phyloP scores from a whole-genome alignment of 2,329 filamentous ascomycete genomes.

The Cladosporium austrohemisphaericum region DNA sequence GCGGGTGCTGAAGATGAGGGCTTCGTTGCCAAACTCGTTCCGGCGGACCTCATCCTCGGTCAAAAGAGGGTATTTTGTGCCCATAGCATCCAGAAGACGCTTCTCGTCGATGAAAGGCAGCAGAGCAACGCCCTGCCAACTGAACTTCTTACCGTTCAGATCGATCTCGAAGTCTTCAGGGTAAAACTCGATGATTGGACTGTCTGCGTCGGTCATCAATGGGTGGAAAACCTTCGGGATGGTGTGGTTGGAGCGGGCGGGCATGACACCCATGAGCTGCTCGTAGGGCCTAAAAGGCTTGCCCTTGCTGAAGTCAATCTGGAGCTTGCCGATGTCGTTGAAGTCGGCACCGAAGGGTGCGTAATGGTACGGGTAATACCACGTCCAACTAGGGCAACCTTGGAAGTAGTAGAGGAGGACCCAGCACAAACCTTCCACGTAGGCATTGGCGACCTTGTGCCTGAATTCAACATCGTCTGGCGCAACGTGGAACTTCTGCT shows the following conservation, averaged over 20 bases:
- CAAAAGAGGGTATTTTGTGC: conserved; percentile 74
- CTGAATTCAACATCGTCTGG: conserved; percentile 80
- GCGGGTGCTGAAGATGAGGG: conserved; percentile 76
- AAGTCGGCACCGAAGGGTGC: conserved; percentile 97
- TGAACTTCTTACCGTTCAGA: conserved; percentile 96
- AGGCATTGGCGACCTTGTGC: conserved; percentile 81
- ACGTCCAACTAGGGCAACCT: conserved; percentile 96
- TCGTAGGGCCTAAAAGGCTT: conserved; percentile 87
- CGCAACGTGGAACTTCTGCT: conserved; percentile 88
- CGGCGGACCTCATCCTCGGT: conserved; percentile 71
- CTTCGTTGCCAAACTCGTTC: conserved; percentile 76
- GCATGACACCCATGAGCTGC: conserved; percentile 96
- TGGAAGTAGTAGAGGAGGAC: conserved; percentile 97
- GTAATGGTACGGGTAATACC: conserved; percentile 99
- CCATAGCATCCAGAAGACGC: conserved; percentile 76
- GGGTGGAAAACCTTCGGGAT: conserved; percentile 84
- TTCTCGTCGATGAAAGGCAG: conserved; percentile 95
- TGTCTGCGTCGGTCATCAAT: conserved; percentile 83
- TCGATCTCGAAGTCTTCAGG: conserved; percentile 91
- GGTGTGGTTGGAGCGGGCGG: conserved; percentile 86
- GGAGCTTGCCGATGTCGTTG: conserved; percentile 72
- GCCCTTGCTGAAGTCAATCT: conserved; percentile 78
- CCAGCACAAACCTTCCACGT: conserved; percentile 93
- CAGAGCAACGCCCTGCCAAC: conserved; percentile 92
- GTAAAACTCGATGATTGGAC: conserved; percentile 95